A percentile compares a stretch with the other conserved stretches of the same genome.
Conservation (phyloP, 208 protist species). For the Leishmania martiniquensis region DNA sequence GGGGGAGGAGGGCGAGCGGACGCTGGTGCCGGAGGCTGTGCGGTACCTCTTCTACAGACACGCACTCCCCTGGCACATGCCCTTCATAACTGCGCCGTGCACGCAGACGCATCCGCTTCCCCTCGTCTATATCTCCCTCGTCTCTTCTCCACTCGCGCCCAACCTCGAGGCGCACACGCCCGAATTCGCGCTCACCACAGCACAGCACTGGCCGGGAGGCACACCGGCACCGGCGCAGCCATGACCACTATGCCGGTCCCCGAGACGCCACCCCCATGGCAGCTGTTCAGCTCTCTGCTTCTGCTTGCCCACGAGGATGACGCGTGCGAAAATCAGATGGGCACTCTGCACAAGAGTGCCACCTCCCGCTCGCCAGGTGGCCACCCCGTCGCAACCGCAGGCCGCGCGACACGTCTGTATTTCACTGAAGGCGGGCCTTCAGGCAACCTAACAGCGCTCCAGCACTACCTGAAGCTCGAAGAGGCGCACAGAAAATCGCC, state of each 20-base stretch:
- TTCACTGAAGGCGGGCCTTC: slow-evolving; percentile 4
- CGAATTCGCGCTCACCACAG: not conserved
- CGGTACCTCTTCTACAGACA: not conserved
- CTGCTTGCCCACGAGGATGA: not conserved
- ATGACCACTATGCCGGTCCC: not conserved
- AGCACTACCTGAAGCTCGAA: slow-evolving; percentile 4
- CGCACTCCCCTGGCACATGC: not conserved
- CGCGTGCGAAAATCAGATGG: too few relatives aligned
- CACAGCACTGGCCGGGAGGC: not conserved
- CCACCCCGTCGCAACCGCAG: not conserved
- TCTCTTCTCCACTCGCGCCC: not conserved
- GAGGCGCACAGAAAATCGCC: slow-evolving; percentile 4
- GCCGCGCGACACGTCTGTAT: slow-evolving; percentile 8
- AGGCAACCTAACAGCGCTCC: slow-evolving; percentile 8
- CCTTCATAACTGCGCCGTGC: not conserved
- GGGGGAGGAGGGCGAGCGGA: not conserved
- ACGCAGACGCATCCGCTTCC: not conserved
- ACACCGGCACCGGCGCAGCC: not conserved
- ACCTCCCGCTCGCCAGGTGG: not conserved
- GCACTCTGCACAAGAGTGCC: not conserved
- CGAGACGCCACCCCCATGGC: not conserved
- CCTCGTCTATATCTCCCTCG: not conserved
- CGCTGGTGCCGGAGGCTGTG: not conserved
- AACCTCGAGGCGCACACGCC: not conserved
- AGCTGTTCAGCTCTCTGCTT: slow-evolving; percentile 1